Evolutionary conservation across 768 basidiomycete species (phyloP), one percentile per base, ranked within the genome.

Genomic region (Crucibulum laeve): DNA sequence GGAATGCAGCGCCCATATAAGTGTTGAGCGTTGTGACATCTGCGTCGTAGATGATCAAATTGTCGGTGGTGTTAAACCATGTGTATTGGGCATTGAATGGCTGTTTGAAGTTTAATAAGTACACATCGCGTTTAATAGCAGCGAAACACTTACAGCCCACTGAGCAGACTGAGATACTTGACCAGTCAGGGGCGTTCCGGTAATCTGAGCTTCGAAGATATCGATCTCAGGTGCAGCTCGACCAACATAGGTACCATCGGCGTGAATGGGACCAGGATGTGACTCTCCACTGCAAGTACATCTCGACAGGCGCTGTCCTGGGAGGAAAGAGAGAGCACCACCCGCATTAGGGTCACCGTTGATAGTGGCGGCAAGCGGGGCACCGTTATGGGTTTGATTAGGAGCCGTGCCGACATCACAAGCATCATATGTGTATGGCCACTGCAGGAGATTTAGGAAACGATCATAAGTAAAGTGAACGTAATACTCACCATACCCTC

Each of bases 381-480:
- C 58, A 1, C 80, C 82, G 45, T 84, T 75, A 34, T 79, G 37
- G 1, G 90, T 85, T 62, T 97, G 94, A 60, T 97, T 98, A 5
- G 76, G 62, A 14, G 79, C 71, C 1, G 93, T 93, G n/a, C 95
- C 95, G n/a, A 94, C 80, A 58, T 98, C 94, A 53, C 95, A 96
- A 8, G 75, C 66, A 52, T 90, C 86, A 49, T 90, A 90, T 2
- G 82, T 81, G 62, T 89, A 90, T 0, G 87, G 88, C 87, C 85
- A 87, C 83, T 84, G 22, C 5, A 43, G 40, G 40, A 15, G 5
- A 32, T 30, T 42, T 7, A 40, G 13, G 24, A 13, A 37, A 10
- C 14, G 7, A 10, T 8, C 25, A 22, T 35, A 24, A 14, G 15
- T 19, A 14, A 17, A 42, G 22, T 15, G 26, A 17, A 15, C 15